Percentiles rank a stretch among this genome's conserved stretches.
Conservation (phyloP, 257 asterid genomes). For the Linderniella brevidens region DNA sequence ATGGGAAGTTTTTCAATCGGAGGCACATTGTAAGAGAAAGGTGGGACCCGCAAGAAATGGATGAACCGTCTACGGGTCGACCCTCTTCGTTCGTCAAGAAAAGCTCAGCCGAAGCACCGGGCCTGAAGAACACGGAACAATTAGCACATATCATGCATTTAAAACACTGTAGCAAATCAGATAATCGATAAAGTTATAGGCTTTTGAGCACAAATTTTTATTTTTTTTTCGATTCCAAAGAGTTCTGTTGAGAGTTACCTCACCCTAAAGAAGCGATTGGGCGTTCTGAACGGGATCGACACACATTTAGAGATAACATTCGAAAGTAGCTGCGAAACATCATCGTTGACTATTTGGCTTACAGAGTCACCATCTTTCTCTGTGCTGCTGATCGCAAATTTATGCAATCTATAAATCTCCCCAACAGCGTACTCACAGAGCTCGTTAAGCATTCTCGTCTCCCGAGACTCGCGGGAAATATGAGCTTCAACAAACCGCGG, state of each 20-base stretch:
- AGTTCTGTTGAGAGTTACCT: slow-evolving; percentile 27
- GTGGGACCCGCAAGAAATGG: slow-evolving; percentile 31
- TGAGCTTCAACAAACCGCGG: slow-evolving; percentile 21
- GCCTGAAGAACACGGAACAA: slow-evolving; percentile 26
- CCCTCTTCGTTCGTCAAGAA: slow-evolving; percentile 46
- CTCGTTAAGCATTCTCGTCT: slow-evolving; percentile 25
- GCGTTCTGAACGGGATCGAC: slow-evolving; percentile 52
- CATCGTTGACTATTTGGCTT: slow-evolving; percentile 13
- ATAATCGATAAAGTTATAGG: neutral
- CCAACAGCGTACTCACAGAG: slow-evolving; percentile 38
- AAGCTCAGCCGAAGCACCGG: slow-evolving; percentile 46
- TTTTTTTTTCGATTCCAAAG: slow-evolving; percentile 1
- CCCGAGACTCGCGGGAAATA: slow-evolving; percentile 18
- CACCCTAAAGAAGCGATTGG: slow-evolving; percentile 43
- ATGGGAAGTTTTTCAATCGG: slow-evolving; percentile 41
- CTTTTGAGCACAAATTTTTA: slow-evolving; percentile 1
- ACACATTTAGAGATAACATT: slow-evolving; percentile 30
- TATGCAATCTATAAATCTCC: slow-evolving; percentile 30
- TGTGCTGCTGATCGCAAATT: slow-evolving; percentile 11
- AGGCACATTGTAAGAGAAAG: slow-evolving; percentile 49
- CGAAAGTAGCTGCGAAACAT: slow-evolving; percentile 34
- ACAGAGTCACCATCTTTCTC: slow-evolving; percentile 14
- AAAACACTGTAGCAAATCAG: neutral
- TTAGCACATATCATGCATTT: neutral
- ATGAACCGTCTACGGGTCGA: slow-evolving; percentile 23